Evolutionary conservation across 140 eudicot species (phyloP).

Genomic region (Erigeron philadelphicus): DNA sequence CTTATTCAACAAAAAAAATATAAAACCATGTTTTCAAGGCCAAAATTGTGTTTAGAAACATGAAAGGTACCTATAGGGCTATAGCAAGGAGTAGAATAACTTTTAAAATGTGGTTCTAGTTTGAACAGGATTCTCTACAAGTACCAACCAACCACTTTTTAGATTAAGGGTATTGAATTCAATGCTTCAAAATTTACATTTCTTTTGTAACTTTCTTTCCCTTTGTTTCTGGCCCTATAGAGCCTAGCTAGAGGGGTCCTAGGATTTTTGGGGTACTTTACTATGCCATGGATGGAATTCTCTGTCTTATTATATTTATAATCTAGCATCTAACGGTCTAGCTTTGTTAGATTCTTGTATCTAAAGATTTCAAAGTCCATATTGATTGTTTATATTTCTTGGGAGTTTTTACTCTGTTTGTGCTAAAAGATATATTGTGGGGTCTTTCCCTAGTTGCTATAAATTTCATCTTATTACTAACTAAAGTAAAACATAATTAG

Average conservation of each 20-base stretch:
- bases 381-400: constrained; percentile 6
- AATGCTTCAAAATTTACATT: constrained; percentile 30
- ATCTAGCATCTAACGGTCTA: constrained; percentile 33
- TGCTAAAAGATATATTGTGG: constrained; percentile 19
- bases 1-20: too few relatives aligned
- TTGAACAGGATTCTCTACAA: constrained; percentile 20
- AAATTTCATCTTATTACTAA: constrained; percentile 19
- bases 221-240: constrained; percentile 33
- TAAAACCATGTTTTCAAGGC: constrained; percentile 31
- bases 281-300: constrained; percentile 18
- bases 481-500: constrained; percentile 31
- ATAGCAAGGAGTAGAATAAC: neutral
- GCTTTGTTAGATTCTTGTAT: constrained; percentile 22
- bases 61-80: constrained; percentile 28
- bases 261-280: constrained; percentile 42
- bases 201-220: constrained; percentile 24
- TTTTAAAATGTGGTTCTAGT: constrained; percentile 11
- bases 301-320: constrained; percentile 26
- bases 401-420: constrained; percentile 21
- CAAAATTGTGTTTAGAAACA: constrained; percentile 33
- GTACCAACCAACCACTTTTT: constrained; percentile 35
- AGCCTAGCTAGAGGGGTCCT: constrained; percentile 34
- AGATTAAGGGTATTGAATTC: constrained; percentile 30
- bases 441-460: constrained; percentile 9
- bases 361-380: neutral